A percentile compares a stretch with the other conserved stretches of the same genome.
Evolutionary conservation across 1,284 basidiomycete genomes (phyloP).

Genomic region (Puccinia horiana): DNA sequence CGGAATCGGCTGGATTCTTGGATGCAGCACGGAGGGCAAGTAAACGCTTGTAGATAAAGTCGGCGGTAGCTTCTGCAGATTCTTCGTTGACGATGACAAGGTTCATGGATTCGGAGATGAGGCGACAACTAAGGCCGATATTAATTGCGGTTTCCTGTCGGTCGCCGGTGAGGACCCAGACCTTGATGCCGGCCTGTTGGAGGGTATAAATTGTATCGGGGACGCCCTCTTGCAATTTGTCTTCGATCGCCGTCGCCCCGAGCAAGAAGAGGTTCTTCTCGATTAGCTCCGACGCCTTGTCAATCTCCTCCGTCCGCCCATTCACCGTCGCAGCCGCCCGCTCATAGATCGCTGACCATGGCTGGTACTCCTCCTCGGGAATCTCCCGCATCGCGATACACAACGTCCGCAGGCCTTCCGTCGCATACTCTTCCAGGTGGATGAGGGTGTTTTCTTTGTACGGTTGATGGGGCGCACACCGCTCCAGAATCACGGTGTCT

Average conservation of each 20-base stretch:
- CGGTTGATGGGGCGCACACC: conserved; percentile 72
- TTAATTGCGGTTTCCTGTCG: conserved; percentile 99
- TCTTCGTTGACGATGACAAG: conserved; percentile 93
- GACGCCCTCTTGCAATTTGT: conserved; percentile 97
- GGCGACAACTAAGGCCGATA: conserved; percentile 92
- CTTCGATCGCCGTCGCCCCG: conserved; percentile 97
- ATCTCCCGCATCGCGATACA: conserved; percentile 92
- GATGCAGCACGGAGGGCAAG: conserved; percentile 90
- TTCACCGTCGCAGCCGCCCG: conserved; percentile 89
- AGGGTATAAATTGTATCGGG: conserved; percentile 97
- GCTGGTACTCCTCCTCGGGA: conserved; percentile 80
- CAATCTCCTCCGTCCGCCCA: conserved; percentile 87
- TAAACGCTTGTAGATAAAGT: conserved; percentile 83
- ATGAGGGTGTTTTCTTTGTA: conserved; percentile 82
- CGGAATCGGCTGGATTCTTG: conserved; percentile 76
- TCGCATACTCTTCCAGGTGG: conserved; percentile 97
- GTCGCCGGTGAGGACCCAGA: conserved; percentile 98
- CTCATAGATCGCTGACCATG: conserved; percentile 85
- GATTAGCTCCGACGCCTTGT: conserved; percentile 90
- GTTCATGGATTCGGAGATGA: conserved; percentile 99
- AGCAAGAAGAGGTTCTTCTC: conserved; percentile 89
- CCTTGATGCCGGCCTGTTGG: conserved; percentile 97
- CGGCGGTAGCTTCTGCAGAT: conserved; percentile 75
- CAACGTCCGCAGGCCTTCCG: conserved; percentile 93
- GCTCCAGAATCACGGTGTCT: conserved; percentile 92